Base-by-base conservation (phyloP, 805 yeast species). In the Tetrapisispora arboricola region DNA sequence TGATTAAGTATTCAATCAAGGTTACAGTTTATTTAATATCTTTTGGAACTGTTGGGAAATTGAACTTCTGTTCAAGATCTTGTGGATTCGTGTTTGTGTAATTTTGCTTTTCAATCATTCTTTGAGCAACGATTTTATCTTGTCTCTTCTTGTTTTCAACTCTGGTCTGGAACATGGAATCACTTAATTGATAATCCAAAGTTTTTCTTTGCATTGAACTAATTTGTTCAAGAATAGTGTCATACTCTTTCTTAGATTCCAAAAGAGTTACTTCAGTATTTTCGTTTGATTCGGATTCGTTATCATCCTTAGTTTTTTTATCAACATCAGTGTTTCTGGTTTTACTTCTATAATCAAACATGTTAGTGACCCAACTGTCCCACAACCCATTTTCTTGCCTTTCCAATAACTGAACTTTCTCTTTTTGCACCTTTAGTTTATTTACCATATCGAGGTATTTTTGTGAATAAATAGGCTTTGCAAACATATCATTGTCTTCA, bases 291-390 rank as follows among this genome's bases (percentile, higher is more conserved):
- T 25, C 12, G 10, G 27, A 11, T 6, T 5, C 13, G n/a, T n/a
- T n/a, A 25, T 25, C 27, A 11, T 25, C 27, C 5, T 25, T 25
- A 25, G 6, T 10, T 25, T 25, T 32, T 3, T 32, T 24, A 3
- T 27, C 18, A 6, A 10, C n/a, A 2, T 25, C 27, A 4, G 15
- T 4, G 11, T 9, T 15, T 15, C 40, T 17, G 22, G 39, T 24
- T 12, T 32, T 37, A 3, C 34, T 34, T 34, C 46, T 49, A 40
- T 46, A 54, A 12, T 45, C 45, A 31, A 59, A 52, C 5, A 59
- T 16, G 11, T 51, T 53, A 12, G 54, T 52, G 22, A 60, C 53
- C 65, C 65, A 60, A 1, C 53, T 47, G 36, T 60, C 63, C 64
- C 64, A 59, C 11, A 54, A 47, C 2, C 56, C 51, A 15, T 43